Conservation (phyloP, 192 early-diverging fungal genomes). For the Podila epigama region DNA sequence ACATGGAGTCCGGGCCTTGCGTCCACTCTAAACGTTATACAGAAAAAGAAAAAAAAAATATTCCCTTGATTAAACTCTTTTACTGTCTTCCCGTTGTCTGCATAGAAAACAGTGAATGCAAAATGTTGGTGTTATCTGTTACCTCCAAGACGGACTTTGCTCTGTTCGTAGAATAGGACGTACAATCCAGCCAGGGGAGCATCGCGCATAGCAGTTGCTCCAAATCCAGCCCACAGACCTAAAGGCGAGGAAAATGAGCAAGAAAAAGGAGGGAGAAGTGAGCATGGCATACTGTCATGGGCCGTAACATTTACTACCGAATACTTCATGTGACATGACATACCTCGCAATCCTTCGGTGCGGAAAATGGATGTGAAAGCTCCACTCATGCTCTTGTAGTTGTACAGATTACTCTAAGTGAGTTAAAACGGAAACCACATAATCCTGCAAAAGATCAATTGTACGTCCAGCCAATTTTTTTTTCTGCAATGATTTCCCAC, state of each 20-base stretch:
- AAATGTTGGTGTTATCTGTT: conserved; percentile 5
- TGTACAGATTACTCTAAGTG: conserved; percentile 81
- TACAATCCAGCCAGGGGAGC: conserved; percentile 93
- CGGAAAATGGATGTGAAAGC: conserved; percentile 74
- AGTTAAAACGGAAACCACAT: neutral
- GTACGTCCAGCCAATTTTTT: neutral
- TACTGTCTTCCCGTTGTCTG: too few species aligned
- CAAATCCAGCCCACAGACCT: conserved; percentile 88
- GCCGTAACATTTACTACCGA: too few species aligned
- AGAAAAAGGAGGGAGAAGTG: too few species aligned
- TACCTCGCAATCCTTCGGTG: conserved; percentile 71
- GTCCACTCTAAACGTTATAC: too few species aligned
- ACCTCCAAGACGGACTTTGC: conserved; percentile 63
- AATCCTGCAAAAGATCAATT: neutral
- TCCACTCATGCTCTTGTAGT: conserved; percentile 73
- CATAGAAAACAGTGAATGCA: too few species aligned
- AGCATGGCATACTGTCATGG: too few species aligned
- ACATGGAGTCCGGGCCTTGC: conserved; percentile 23
- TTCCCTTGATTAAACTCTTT: too few species aligned
- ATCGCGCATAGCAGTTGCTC: conserved; percentile 88
- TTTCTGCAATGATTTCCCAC: neutral
- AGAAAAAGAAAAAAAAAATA: neutral
- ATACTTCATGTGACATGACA: too few species aligned
- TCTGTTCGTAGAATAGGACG: conserved; percentile 86
- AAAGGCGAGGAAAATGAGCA: neutral